Percentiles rank a stretch among this genome's conserved stretches.
These are phyloP conservation scores for Amanita rimosa DNA, from an alignment of 768 basidiomycete genomes.

Conservation along the genomic window DNA sequence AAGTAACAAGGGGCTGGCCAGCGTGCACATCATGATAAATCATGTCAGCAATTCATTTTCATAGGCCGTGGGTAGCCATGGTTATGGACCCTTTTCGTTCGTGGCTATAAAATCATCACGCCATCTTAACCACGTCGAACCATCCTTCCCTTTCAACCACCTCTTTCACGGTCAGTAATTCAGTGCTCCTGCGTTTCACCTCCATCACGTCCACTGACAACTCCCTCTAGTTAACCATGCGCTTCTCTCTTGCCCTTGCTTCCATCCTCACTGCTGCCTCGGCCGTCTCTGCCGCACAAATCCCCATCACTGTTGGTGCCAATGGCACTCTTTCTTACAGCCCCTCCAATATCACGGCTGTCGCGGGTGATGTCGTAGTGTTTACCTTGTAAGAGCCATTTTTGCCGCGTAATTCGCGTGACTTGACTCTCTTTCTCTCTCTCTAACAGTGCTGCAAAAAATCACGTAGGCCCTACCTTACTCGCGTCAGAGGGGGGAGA, in stretches of 20 bases:
- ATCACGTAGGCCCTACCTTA: slow-evolving; percentile 4
- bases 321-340: slow-evolving; percentile 25
- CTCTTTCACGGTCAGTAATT: not conserved
- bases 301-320: slow-evolving; percentile 32
- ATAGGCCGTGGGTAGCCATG: not conserved
- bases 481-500: too few species aligned
- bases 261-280: slow-evolving; percentile 27
- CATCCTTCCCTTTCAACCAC: not conserved
- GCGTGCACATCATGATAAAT: not conserved
- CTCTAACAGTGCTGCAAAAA: slow-evolving; percentile 7
- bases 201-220: slow-evolving; percentile 12
- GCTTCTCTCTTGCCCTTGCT: slow-evolving; percentile 31
- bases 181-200: slow-evolving; percentile 7
- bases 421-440: not conserved
- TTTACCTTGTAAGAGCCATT: slow-evolving; percentile 38
- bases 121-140: not conserved
- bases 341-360: slow-evolving; percentile 28
- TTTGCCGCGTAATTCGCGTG: not conserved
- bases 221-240: slow-evolving; percentile 27
- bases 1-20: too few species aligned
- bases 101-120: not conserved
- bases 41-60: not conserved
- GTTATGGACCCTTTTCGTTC: not conserved
- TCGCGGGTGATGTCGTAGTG: slow-evolving; percentile 33
- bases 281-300: slow-evolving; percentile 24